A percentile compares a stretch with the other conserved stretches of the same genome.
Evolutionary conservation across 2,329 filamentous ascomycete species (phyloP).

Genomic region (Microdochium nivale): DNA sequence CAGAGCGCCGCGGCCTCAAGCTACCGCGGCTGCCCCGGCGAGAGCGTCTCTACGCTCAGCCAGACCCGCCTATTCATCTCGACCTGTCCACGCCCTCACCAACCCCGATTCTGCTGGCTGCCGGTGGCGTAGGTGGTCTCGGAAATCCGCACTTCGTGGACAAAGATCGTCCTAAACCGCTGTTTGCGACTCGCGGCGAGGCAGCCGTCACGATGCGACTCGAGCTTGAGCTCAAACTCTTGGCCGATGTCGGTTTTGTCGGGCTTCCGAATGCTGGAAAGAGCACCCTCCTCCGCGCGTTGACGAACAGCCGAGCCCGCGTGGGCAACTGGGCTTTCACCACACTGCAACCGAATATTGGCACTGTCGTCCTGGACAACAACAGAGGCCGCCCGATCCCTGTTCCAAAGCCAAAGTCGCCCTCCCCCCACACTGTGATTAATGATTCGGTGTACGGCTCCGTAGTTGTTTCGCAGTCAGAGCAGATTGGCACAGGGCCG

Average conservation of each 20-base stretch:
- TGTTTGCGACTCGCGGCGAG: slow-evolving; percentile 84
- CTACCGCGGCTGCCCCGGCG: slow-evolving; percentile 44
- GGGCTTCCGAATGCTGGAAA: slow-evolving; percentile 95
- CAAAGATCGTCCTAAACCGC: slow-evolving; percentile 63
- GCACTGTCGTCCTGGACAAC: slow-evolving; percentile 87
- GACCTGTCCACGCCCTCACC: slow-evolving; percentile 72
- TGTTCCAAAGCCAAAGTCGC: slow-evolving; percentile 15
- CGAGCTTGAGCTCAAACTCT: slow-evolving; percentile 85
- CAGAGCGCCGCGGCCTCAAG: slow-evolving; percentile 50
- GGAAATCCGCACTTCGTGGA: slow-evolving; percentile 92
- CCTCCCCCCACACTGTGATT: slow-evolving; percentile 30
- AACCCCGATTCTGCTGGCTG: slow-evolving; percentile 74
- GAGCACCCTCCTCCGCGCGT: slow-evolving; percentile 77
- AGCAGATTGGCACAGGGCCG: slow-evolving; percentile 20
- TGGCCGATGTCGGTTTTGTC: slow-evolving; percentile 91
- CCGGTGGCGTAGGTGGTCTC: slow-evolving; percentile 80
- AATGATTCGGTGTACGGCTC: slow-evolving; percentile 18
- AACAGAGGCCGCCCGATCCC: slow-evolving; percentile 63
- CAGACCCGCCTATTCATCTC: slow-evolving; percentile 61
- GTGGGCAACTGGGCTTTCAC: slow-evolving; percentile 97
- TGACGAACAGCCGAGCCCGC: slow-evolving; percentile 82
- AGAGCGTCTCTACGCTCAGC: slow-evolving; percentile 55
- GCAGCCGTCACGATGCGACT: slow-evolving; percentile 68
- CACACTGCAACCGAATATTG: slow-evolving; percentile 88
- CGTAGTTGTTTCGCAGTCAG: slow-evolving; percentile 15